These are phyloP conservation scores for Agastache rugosa DNA, from an alignment of 257 asterid species.

Conservation along the genomic window DNA sequence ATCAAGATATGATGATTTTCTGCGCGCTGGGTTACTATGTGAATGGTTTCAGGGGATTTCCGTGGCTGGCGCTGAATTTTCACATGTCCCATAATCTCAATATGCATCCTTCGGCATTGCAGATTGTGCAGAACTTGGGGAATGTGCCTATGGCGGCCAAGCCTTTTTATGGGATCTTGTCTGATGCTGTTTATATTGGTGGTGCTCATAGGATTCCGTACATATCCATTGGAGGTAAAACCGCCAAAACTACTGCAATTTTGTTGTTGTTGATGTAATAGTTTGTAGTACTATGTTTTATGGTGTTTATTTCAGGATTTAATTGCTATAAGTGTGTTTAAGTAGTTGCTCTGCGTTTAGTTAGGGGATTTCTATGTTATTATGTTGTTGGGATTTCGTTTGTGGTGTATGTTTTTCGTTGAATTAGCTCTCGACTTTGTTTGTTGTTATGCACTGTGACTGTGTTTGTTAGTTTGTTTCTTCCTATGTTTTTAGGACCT, in stretches of 20 bases:
- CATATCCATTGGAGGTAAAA: constrained; percentile 80
- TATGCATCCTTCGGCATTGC: constrained; percentile 77
- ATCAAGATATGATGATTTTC: constrained; percentile 60
- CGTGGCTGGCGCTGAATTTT: constrained; percentile 86
- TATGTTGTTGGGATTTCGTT: not conserved
- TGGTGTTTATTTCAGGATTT: constrained; percentile 1
- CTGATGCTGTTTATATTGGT: constrained; percentile 82
- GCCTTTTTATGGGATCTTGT: constrained; percentile 81
- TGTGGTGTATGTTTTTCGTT: not conserved
- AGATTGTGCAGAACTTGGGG: constrained; percentile 75
- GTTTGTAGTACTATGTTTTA: not conserved
- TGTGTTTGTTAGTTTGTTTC: not conserved
- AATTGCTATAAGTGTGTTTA: constrained; percentile 4
- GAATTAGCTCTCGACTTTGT: not conserved
- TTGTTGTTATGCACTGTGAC: constrained; percentile 6
- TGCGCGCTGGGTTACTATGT: constrained; percentile 90
- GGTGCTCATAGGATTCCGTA: constrained; percentile 89
- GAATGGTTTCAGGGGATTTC: constrained; percentile 90
- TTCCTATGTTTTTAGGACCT: constrained; percentile 7
- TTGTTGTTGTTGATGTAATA: not conserved
- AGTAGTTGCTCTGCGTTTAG: constrained; percentile 8
- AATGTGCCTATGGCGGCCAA: constrained; percentile 89
- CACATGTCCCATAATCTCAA: constrained; percentile 72
- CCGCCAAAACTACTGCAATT: not conserved
- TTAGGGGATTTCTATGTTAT: not conserved